Conservation (phyloP, 306 rosid species). For the Trifolium repens region DNA sequence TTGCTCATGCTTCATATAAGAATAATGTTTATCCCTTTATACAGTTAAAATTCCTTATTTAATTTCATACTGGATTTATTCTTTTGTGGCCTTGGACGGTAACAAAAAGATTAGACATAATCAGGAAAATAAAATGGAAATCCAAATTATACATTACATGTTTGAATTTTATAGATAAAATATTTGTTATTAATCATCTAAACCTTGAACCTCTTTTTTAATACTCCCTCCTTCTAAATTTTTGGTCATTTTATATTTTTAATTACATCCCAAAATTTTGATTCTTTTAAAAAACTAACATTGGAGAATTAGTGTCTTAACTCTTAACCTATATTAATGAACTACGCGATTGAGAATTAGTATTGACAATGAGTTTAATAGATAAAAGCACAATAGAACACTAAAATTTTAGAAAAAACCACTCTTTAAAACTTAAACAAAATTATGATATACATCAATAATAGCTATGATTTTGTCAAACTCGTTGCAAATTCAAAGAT, state of each 20-base stretch:
- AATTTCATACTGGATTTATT: not conserved
- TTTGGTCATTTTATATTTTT: too few species aligned
- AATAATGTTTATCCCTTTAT: conserved; percentile 42
- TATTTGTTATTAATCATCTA: too few species aligned
- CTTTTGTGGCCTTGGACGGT: not conserved
- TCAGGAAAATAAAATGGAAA: not conserved
- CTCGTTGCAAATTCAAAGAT: not conserved
- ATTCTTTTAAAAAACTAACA: too few species aligned
- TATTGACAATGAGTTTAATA: too few species aligned
- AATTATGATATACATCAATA: too few species aligned
- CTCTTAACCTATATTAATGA: not conserved
- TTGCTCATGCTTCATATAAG: conserved; percentile 20
- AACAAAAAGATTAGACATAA: not conserved
- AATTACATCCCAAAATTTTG: too few species aligned
- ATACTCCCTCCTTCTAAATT: too few species aligned
- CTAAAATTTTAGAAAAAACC: too few species aligned
- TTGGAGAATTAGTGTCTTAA: too few species aligned
- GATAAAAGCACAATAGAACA: too few species aligned
- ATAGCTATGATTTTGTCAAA: not conserved
- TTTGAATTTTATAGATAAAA: too few species aligned
- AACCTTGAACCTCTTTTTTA: too few species aligned
- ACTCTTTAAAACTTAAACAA: not conserved
- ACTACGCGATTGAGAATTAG: not conserved
- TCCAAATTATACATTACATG: not conserved
- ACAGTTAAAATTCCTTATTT: conserved; percentile 39